A percentile compares a stretch with the other conserved stretches of the same genome.
Evolutionary conservation across 2,329 filamentous ascomycete genomes (phyloP).

Genomic region (Pleoardoris graminearum): DNA sequence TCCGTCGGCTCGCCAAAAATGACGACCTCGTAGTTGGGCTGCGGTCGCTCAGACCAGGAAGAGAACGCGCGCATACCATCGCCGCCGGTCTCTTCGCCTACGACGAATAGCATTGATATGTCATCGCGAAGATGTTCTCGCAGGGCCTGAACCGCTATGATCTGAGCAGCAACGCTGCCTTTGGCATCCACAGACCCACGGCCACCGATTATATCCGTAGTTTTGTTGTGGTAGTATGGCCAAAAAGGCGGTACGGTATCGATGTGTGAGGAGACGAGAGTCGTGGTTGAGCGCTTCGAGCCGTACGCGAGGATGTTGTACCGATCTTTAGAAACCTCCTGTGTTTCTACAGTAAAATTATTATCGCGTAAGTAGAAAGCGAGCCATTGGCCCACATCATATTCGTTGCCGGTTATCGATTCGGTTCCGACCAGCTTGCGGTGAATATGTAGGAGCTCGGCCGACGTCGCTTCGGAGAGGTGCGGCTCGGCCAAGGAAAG

Average conservation of each 20-base stretch:
- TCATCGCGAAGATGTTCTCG: conserved; percentile 50
- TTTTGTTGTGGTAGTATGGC: conserved; percentile 62
- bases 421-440: conserved; percentile 72
- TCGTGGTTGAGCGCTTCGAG: conserved; percentile 55
- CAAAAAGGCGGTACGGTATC: conserved; percentile 73
- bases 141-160: conserved; percentile 65
- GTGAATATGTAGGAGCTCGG: conserved; percentile 73
- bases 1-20: conserved; percentile 96
- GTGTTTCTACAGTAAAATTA: conserved; percentile 66
- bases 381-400: conserved; percentile 69
- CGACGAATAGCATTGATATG: conserved; percentile 62
- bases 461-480: too few species aligned
- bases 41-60: conserved; percentile 33
- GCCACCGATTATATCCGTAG: conserved; percentile 62
- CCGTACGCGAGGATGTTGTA: conserved; percentile 79
- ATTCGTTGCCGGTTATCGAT: conserved; percentile 72
- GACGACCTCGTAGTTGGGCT: conserved; percentile 63
- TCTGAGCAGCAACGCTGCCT: conserved; percentile 68
- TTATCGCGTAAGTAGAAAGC: conserved; percentile 64
- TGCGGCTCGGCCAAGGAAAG: too few species aligned
- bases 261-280: conserved; percentile 79
- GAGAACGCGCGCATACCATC: conserved; percentile 71
- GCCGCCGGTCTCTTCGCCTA: conserved; percentile 81
- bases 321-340: conserved; percentile 55
- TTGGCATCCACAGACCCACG: conserved; percentile 71